Conservation (phyloP, 2,329 filamentous ascomycete species). For the Colletotrichum eremochloae region DNA sequence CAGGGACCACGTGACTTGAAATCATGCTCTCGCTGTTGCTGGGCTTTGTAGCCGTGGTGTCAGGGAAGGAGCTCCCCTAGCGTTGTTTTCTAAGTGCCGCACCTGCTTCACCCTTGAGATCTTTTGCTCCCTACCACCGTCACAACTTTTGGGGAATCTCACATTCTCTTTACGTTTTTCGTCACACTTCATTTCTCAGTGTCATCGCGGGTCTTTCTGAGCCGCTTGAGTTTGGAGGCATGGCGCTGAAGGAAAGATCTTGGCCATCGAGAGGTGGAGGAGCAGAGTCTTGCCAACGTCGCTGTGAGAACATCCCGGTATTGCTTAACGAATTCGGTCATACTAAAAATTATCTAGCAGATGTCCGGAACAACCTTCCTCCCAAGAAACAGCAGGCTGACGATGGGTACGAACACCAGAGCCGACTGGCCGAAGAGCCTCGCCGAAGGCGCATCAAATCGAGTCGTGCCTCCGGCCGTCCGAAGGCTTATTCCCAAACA, state of each 20-base stretch:
- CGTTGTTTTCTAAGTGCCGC: background rate
- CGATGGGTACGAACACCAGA: background rate
- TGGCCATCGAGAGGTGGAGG: background rate
- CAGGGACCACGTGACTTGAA: background rate
- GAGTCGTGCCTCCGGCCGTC: conserved; percentile 26
- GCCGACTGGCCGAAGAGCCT: conserved; percentile 19
- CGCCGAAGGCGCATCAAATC: conserved; percentile 36
- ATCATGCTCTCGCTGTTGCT: background rate
- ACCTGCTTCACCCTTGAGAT: background rate
- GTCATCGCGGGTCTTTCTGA: background rate
- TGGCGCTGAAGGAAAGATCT: conserved; percentile 21
- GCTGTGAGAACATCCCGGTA: conserved; percentile 7
- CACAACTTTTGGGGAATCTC: background rate
- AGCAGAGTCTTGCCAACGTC: background rate
- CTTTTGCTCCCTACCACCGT: background rate
- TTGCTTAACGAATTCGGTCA: background rate
- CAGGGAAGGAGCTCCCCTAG: background rate
- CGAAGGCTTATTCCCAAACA: conserved; percentile 2
- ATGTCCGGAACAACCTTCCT: background rate
- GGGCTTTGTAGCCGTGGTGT: background rate
- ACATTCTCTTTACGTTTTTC: background rate
- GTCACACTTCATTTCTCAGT: background rate
- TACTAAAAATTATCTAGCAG: conserved; percentile 11
- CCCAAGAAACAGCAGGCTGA: background rate
- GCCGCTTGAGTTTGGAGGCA: conserved; percentile 2